Conservation (phyloP, 257 asterid species). For the Nemophila menziesii region DNA sequence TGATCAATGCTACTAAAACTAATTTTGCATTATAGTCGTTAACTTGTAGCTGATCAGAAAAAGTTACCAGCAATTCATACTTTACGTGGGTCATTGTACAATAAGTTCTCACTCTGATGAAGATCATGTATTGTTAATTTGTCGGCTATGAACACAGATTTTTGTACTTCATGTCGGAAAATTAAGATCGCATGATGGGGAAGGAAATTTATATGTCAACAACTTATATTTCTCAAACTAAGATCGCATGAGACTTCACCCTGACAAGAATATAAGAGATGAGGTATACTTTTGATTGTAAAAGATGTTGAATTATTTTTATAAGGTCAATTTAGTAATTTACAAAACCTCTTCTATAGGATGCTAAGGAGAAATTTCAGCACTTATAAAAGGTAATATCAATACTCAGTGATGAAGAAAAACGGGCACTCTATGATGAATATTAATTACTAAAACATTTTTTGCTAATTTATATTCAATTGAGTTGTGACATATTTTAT, state of each 20-base stretch:
- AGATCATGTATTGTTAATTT: no score
- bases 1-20: no score
- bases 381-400: slow-evolving; percentile 88
- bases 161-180: no score
- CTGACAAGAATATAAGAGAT: slow-evolving; percentile 85
- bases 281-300: slow-evolving; percentile 31
- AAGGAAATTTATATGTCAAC: no score
- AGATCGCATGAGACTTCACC: slow-evolving; percentile 79
- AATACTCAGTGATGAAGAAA: slow-evolving; percentile 82
- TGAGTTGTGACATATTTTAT: slow-evolving; percentile 4
- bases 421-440: slow-evolving; percentile 87
- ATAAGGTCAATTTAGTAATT: background rate
- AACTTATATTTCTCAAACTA: no score
- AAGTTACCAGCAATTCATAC: no score
- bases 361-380: slow-evolving; percentile 94
- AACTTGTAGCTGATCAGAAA: no score
- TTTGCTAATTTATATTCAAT: background rate
- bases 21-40: no score
- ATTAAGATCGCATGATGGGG: no score
- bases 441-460: slow-evolving; percentile 8
- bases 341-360: slow-evolving; percentile 23
- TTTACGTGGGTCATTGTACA: no score
- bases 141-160: no score
- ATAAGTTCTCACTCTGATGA: no score
- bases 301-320: background rate